phyloP scores from a whole-genome alignment of 163 green algal genomes.

The Chlamydomonas reinhardtii region DNA sequence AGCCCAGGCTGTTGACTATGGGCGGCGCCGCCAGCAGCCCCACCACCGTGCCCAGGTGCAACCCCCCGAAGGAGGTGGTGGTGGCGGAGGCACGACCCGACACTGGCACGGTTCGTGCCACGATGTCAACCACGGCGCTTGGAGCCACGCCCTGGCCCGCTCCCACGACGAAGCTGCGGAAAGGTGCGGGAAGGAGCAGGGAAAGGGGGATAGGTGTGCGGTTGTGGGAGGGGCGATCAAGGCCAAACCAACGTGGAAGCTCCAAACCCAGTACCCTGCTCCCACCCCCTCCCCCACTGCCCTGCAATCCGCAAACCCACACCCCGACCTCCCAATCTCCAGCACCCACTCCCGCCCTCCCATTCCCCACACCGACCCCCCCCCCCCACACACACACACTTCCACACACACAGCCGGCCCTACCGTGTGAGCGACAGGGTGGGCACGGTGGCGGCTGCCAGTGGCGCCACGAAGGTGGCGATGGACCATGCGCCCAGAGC shows the following conservation, averaged over 20 bases:
- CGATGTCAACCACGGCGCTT: constrained; percentile 79
- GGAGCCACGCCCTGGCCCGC: constrained; percentile 85
- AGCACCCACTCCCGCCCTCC: too few relatives aligned
- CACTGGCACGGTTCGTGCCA: constrained; percentile 66
- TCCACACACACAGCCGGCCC: background rate
- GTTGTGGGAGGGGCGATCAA: too few relatives aligned
- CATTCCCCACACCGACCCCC: background rate
- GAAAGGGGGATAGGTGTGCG: background rate
- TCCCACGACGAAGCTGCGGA: constrained; percentile 65
- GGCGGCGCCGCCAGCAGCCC: constrained; percentile 89
- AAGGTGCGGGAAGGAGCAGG: background rate
- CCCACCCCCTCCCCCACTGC: too few relatives aligned
- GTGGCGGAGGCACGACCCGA: constrained; percentile 82
- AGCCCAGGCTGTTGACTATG: constrained; percentile 90
- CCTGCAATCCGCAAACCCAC: background rate
- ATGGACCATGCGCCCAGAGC: constrained; percentile 80
- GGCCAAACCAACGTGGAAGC: too few relatives aligned
- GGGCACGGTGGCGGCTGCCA: constrained; percentile 76
- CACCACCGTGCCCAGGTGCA: constrained; percentile 87
- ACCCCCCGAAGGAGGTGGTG: constrained; percentile 90
- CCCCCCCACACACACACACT: too few relatives aligned
- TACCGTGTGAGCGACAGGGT: background rate
- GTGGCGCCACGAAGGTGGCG: constrained; percentile 74
- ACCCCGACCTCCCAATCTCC: too few relatives aligned
- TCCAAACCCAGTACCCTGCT: too few relatives aligned